Percentiles rank a stretch among this genome's conserved stretches.
Evolutionary conservation across 305 asterid species (phyloP).

Genomic region (Euphrasia arctica): DNA sequence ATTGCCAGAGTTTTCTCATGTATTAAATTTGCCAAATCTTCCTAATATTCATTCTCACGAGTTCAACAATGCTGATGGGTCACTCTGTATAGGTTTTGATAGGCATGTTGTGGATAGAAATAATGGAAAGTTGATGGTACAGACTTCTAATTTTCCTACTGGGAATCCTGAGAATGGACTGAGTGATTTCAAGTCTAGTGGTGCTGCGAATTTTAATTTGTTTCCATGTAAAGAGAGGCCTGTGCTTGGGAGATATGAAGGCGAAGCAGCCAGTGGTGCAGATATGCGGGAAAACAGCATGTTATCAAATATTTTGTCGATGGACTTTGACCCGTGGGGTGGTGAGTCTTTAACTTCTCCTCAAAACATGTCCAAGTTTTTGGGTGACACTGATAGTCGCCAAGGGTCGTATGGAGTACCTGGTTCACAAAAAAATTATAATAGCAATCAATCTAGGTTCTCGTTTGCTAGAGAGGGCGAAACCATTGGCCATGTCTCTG

Average conservation of each 20-base stretch:
- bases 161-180: constrained; percentile 40
- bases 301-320: constrained; percentile 72
- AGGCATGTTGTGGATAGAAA: constrained; percentile 46
- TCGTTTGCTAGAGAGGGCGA: constrained; percentile 94
- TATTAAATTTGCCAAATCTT: constrained; percentile 34
- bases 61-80: constrained; percentile 30
- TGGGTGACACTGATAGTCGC: constrained; percentile 55
- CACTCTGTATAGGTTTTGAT: constrained; percentile 33
- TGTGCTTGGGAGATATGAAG: constrained; percentile 42
- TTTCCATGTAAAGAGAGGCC: constrained; percentile 36
- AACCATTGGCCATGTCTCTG: constrained; percentile 35
- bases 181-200: constrained; percentile 34
- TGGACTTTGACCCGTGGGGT: constrained; percentile 75
- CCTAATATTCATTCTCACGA: constrained; percentile 32
- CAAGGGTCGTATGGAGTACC: constrained; percentile 51
- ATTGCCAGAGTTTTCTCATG: constrained; percentile 38
- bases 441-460: constrained; percentile 81
- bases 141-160: constrained; percentile 42
- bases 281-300: constrained; percentile 84
- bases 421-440: constrained; percentile 60
- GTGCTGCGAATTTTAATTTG: constrained; percentile 34
- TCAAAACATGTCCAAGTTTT: constrained; percentile 58
- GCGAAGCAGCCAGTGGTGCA: constrained; percentile 37
- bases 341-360: constrained; percentile 66
- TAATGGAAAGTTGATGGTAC: constrained; percentile 34